Conservation (phyloP, 192 early-diverging fungal genomes). For the Coemansia sp. region DNA sequence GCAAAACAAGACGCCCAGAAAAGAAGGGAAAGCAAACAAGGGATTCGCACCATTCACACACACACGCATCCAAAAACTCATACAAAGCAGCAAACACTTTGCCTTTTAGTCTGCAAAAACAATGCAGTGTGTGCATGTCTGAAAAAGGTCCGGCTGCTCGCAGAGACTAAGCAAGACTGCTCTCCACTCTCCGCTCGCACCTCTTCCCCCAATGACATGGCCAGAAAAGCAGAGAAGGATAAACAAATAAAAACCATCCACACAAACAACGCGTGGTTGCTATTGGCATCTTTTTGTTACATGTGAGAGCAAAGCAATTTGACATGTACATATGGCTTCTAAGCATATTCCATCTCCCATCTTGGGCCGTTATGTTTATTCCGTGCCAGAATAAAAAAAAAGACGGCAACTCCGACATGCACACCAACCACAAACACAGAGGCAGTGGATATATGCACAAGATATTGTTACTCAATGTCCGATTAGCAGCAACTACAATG, state of each 20-base stretch:
- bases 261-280: no score
- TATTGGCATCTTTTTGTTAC: background rate
- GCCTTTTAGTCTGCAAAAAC: no score
- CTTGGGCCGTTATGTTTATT: background rate
- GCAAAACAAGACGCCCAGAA: background rate
- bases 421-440: background rate
- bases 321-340: background rate
- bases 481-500: constrained; percentile 3
- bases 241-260: background rate
- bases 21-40: background rate
- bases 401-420: background rate
- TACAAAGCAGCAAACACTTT: no score
- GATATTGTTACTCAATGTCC: constrained; percentile 3
- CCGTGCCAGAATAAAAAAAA: background rate
- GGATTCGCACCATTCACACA: no score
- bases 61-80: no score
- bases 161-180: no score
- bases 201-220: background rate
- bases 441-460: background rate
- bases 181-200: no score
- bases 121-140: background rate
- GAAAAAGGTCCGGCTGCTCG: background rate
- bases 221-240: background rate
- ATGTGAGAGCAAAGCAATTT: background rate
- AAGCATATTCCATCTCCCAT: background rate